phyloP scores from a whole-genome alignment of 345 rosid species.

The Camelina hispida region DNA sequence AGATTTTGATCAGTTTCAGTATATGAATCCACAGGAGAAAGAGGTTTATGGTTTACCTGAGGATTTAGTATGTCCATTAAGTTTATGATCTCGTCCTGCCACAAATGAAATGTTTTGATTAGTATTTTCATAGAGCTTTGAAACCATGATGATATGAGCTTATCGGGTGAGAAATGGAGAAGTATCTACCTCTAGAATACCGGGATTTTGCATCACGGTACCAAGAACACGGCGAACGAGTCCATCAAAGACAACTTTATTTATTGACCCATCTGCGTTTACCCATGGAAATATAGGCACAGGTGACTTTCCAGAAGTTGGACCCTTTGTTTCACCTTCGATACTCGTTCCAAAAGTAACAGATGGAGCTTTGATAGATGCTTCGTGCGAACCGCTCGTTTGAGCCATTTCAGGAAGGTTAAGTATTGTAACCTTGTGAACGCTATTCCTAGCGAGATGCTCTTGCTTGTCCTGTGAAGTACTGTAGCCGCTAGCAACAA shows the following conservation, averaged over 20 bases:
- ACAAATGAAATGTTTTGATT: conserved; percentile 28
- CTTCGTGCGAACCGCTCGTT: conserved; percentile 43
- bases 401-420: conserved; percentile 78
- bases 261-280: conserved; percentile 86
- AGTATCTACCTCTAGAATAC: conserved; percentile 74
- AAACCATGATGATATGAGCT: conserved; percentile 3
- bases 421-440: conserved; percentile 86
- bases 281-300: conserved; percentile 88
- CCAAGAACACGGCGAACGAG: conserved; percentile 85
- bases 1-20: conserved; percentile 21
- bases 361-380: conserved; percentile 39
- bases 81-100: conserved; percentile 72
- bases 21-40: conserved; percentile 2
- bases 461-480: conserved; percentile 35
- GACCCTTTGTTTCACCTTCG: conserved; percentile 29
- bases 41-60: conserved; percentile 56
- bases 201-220: conserved; percentile 87
- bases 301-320: conserved; percentile 45
- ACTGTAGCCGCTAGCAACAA: conserved; percentile 36
- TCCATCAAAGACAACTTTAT: conserved; percentile 68
- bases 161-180: conserved; percentile 28
- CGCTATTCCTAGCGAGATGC: conserved; percentile 42
- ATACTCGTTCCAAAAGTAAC: conserved; percentile 24
- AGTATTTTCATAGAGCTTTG: conserved; percentile 9
- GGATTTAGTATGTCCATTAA: conserved; percentile 80